A percentile compares a stretch with the other conserved stretches of the same genome.
These are phyloP conservation scores for Saccharomyces hybrid DNA, from an alignment of 1,139 yeast species.

Conservation along the genomic window DNA sequence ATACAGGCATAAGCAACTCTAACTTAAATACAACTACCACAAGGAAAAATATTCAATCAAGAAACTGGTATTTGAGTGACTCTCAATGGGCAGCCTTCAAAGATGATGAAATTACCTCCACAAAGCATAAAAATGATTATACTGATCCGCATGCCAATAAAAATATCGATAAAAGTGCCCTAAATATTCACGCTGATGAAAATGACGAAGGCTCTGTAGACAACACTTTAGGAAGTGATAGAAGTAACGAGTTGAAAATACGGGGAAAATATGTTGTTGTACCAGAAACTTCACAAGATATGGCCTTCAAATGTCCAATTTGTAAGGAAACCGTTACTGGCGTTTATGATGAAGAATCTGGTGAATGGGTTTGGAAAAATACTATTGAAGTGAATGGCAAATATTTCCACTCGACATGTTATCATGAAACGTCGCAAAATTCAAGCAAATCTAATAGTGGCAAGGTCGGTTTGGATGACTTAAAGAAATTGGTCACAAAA, in stretches of 20 bases:
- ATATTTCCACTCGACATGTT: constrained; percentile 77
- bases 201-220: not conserved
- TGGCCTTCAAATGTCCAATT: constrained; percentile 70
- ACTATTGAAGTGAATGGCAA: constrained; percentile 64
- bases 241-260: constrained; percentile 9
- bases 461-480: constrained; percentile 17
- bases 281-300: constrained; percentile 61
- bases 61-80: constrained; percentile 78
- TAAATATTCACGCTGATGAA: constrained; percentile 14
- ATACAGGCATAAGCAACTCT: constrained; percentile 27
- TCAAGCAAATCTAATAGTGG: constrained; percentile 13
- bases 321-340: constrained; percentile 80
- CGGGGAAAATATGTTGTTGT: constrained; percentile 45
- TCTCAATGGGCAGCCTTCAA: constrained; percentile 67
- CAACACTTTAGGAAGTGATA: not conserved
- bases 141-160: not conserved
- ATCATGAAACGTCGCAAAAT: constrained; percentile 54
- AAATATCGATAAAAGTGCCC: not conserved
- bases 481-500: constrained; percentile 15
- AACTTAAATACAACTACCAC: constrained; percentile 14
- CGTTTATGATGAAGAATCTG: constrained; percentile 77
- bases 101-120: constrained; percentile 49
- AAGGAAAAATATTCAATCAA: constrained; percentile 42
- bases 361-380: constrained; percentile 94
- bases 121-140: constrained; percentile 12